phyloP scores from a whole-genome alignment of 352 stramenopile species.

The Elongisporangium anandrum region DNA sequence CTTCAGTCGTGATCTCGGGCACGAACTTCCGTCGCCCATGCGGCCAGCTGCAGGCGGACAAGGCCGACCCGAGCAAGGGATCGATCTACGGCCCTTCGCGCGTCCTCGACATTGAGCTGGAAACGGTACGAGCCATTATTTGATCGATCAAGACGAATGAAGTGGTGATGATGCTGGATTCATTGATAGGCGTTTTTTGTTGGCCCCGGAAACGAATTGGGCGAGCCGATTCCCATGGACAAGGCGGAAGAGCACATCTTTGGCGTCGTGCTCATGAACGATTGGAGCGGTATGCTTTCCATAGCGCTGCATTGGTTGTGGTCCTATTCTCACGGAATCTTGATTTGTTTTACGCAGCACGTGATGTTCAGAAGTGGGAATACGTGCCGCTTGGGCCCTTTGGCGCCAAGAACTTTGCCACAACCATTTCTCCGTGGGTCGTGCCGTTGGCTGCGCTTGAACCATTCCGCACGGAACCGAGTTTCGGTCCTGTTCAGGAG shows the following conservation, averaged over 20 bases:
- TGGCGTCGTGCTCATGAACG: conserved; percentile 96
- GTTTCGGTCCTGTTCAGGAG: conserved; percentile 82
- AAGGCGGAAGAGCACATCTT: conserved; percentile 95
- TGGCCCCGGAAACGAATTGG: conserved; percentile 82
- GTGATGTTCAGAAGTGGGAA: conserved; percentile 95
- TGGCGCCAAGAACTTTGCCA: conserved; percentile 96
- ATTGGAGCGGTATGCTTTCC: conserved; percentile 90
- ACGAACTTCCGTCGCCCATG: conserved; percentile 79
- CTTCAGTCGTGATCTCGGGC: conserved; percentile 88
- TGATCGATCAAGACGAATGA: not conserved
- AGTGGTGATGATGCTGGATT: not conserved
- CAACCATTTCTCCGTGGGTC: conserved; percentile 96
- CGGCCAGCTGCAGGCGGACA: conserved; percentile 92
- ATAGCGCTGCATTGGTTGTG: not conserved
- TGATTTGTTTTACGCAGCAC: conserved; percentile 29
- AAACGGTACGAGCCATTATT: conserved; percentile 58
- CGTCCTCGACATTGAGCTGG: conserved; percentile 96
- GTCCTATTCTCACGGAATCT: not conserved
- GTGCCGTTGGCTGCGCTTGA: conserved; percentile 93
- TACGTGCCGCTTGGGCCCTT: conserved; percentile 97
- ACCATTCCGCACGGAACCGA: conserved; percentile 90
- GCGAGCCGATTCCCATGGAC: conserved; percentile 85
- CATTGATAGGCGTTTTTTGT: conserved; percentile 89
- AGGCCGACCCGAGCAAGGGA: conserved; percentile 88
- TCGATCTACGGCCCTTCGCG: conserved; percentile 87